Base-by-base conservation (phyloP, 176 grass and related monocot genomes). In the Oryza rufipogon region DNA sequence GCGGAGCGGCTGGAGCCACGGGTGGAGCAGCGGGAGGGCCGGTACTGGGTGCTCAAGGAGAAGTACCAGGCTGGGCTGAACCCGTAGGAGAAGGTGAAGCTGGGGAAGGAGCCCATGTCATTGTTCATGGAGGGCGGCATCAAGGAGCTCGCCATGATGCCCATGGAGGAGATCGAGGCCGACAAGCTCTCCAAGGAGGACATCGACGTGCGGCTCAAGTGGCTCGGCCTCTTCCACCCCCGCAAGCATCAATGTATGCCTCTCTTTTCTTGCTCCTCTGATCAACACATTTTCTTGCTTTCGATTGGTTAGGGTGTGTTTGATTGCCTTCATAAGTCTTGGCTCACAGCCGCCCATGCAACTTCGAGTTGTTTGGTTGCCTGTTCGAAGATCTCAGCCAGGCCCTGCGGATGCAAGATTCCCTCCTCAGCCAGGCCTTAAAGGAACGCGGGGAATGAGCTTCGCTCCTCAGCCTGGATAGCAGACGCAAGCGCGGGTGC, bases 221-320 rank as follows among this genome's bases (percentile, higher is more conserved):
- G 93, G 96, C 87, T 98, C 75, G 96, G 96, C 48, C 87, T 98
- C 80, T 98, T 98, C 87, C 91, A 94, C 88, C 93, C 89, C 80
- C 96, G 96, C 91, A 98, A 94, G 87, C 93, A 98, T 14, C 96
- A 98, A 42, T 95, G 96, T 98, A 90, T 73, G 83, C 64, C 3
- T 25, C 25, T 44, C 34, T 36, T 19, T 2, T 32, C 30, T 32
- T 61, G 56, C 2, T 72, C 54, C 38, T 48, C 2, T 17, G 3
- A 39, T 22, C 7, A 19, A 56, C 52, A 7, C 52, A 20, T 19
- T 56, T 56, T 56, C 2, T 56, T 20, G 17, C 6, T 5, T 56
- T 56, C 0, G 30, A 32, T 32, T 5, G 0, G 52, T 11, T 56
- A 2, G 52, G 30, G 30, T 32, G 30, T 32, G 30, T 32, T 32